Evolutionary conservation across 2,329 filamentous ascomycete genomes (phyloP), one percentile per base, ranked within the genome.

Genomic region (Meredithiella fracta): DNA sequence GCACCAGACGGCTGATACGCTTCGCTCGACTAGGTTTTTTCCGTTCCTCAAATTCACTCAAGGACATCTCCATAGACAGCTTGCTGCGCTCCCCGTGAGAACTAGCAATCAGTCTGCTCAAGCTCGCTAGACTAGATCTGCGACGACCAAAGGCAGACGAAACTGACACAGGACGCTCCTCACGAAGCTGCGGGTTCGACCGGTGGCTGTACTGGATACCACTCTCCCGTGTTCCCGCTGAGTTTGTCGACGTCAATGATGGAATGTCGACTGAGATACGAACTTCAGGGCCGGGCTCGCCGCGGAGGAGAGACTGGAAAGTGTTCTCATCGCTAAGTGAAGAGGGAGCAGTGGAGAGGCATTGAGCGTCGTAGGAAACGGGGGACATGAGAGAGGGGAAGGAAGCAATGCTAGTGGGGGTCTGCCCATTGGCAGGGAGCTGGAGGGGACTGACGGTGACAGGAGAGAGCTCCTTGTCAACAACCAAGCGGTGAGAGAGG

Each of bases 61-160:
- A 63, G 4, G 74, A 72, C 49, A 83, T 78, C 64, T 86, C 83
- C 63, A 83, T 80, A 0, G 81, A 85, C 22, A 88, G 70, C 65
- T 87, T 87, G 72, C 83, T 86, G 61, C 79, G 77, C 66, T 88
- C 83, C 7, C 82, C 83, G 62, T 87, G 83, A 2, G 82, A 82
- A 61, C 80, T 83, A 65, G 81, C 85, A 63, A 90, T 85, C 40
- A 91, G 72, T 51, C 85, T 79, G 61, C 85, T 87, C 29, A 91
- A 71, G 63, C 85, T 89, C 29, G 80, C 85, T 60, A 91, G 76
- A 64, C 85, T 90, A 3, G 82, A 84, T 55, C 86, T 78, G 63
- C 87, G 81, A 44, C 82, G 79, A 22, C 82, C 82, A 59, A 83
- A 82, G 2, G 77, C 75, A 11, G 77, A 76, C 1, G 77, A 80